A percentile compares a stretch with the other conserved stretches of the same genome.
Conservation (phyloP, 768 basidiomycete genomes). For the Phaffia australis region DNA sequence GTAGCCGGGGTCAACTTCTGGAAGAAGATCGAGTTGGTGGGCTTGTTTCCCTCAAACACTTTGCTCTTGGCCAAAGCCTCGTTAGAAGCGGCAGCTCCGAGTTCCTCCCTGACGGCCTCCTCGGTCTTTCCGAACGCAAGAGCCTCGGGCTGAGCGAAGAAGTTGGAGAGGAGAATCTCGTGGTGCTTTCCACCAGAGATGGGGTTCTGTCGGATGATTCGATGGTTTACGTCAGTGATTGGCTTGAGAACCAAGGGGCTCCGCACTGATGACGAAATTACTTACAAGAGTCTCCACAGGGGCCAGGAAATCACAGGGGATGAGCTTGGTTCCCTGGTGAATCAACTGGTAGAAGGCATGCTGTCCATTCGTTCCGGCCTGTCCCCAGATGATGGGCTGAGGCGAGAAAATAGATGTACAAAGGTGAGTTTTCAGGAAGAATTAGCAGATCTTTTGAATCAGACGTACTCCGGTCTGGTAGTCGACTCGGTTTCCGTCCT, state of each 20-base stretch:
- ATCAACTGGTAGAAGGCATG: conserved; percentile 97
- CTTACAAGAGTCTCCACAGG: conserved; percentile 60
- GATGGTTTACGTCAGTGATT: conserved; percentile 36
- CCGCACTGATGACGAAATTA: conserved; percentile 16
- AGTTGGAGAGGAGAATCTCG: conserved; percentile 93
- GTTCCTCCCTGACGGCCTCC: conserved; percentile 58
- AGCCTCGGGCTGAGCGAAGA: conserved; percentile 95
- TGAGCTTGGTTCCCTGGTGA: conserved; percentile 42
- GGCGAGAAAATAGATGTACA: neutral
- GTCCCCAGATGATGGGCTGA: conserved; percentile 98
- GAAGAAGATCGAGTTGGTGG: conserved; percentile 94
- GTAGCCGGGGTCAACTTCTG: conserved; percentile 79
- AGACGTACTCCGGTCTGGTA: conserved; percentile 85
- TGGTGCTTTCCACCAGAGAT: conserved; percentile 79
- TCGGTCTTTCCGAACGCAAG: conserved; percentile 96
- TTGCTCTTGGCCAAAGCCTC: conserved; percentile 88
- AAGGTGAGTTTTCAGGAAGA: neutral
- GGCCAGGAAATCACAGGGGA: conserved; percentile 80
- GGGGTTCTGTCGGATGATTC: conserved; percentile 50
- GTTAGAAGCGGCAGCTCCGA: conserved; percentile 46
- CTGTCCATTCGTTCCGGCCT: conserved; percentile 83
- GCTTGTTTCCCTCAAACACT: conserved; percentile 94
- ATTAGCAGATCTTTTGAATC: neutral
- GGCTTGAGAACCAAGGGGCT: neutral
- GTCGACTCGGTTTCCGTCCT: conserved; percentile 78